A percentile compares a stretch with the other conserved stretches of the same genome.
phyloP scores from a whole-genome alignment of 2,329 filamentous ascomycete species.

The Penicillium sp. region DNA sequence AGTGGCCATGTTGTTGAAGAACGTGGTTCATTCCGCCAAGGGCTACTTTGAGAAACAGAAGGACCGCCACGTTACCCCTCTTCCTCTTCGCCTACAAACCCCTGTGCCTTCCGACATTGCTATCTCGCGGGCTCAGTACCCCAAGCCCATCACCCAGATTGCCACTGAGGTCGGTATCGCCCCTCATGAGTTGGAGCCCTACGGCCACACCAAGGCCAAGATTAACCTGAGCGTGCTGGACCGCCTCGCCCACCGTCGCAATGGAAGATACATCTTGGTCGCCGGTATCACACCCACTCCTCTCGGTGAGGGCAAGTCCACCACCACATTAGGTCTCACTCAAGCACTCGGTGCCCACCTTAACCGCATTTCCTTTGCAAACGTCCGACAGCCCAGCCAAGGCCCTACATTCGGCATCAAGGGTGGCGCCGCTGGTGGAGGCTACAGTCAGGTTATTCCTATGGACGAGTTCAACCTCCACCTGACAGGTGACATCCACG shows the following conservation, averaged over 20 bases:
- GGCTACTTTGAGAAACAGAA: slow-evolving; percentile 75
- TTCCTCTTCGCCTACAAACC: slow-evolving; percentile 68
- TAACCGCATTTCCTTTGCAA: slow-evolving; percentile 81
- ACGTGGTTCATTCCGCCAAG: slow-evolving; percentile 79
- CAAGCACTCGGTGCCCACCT: slow-evolving; percentile 87
- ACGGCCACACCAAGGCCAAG: slow-evolving; percentile 92
- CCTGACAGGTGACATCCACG: slow-evolving; percentile 93
- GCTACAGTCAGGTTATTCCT: slow-evolving; percentile 97
- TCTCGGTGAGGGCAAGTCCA: slow-evolving; percentile 94
- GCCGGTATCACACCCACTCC: slow-evolving; percentile 95
- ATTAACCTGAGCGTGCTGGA: slow-evolving; percentile 74
- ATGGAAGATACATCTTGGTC: slow-evolving; percentile 86
- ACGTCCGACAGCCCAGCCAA: slow-evolving; percentile 92
- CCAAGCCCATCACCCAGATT: slow-evolving; percentile 80
- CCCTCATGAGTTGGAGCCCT: slow-evolving; percentile 82
- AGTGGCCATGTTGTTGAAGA: slow-evolving; percentile 93
- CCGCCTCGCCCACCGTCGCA: slow-evolving; percentile 72
- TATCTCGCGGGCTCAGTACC: slow-evolving; percentile 76
- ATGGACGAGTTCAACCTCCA: slow-evolving; percentile 99
- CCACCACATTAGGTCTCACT: slow-evolving; percentile 88
- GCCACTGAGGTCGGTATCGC: slow-evolving; percentile 82
- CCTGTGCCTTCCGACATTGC: slow-evolving; percentile 95
- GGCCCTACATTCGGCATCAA: slow-evolving; percentile 98
- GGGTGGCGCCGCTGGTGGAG: slow-evolving; percentile 90
- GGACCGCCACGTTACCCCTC: slow-evolving; percentile 65